Evolutionary conservation across 129 eudicot species (phyloP).

Genomic region (Flaveria ramosissima): DNA sequence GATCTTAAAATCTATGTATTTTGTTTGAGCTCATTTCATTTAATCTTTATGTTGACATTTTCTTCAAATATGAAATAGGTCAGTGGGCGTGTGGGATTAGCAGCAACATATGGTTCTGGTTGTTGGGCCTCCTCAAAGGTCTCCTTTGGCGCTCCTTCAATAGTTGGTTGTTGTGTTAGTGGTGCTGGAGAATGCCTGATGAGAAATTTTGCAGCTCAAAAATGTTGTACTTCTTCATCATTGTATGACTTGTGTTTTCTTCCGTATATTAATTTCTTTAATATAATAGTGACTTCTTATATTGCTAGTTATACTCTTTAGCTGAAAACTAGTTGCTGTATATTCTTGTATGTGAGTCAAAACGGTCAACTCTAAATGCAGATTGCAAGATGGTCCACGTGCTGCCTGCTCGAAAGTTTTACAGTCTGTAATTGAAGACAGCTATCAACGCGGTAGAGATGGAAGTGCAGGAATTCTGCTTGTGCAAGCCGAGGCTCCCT

Average conservation of each 20-base stretch:
- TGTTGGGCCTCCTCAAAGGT: constrained; percentile 92
- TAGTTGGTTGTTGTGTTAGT: constrained; percentile 84
- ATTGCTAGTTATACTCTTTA: constrained; percentile 5
- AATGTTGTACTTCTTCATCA: constrained; percentile 74
- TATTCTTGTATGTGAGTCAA: not conserved
- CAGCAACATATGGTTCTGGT: constrained; percentile 91
- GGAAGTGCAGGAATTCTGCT: constrained; percentile 80
- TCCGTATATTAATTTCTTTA: not conserved
- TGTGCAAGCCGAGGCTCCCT: constrained; percentile 79
- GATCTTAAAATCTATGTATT: not conserved
- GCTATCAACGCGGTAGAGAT: constrained; percentile 43
- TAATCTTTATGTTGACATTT: not conserved
- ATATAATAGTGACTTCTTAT: not conserved
- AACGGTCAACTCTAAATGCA: constrained; percentile 34
- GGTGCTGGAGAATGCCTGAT: constrained; percentile 95
- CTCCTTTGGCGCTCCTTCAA: constrained; percentile 55
- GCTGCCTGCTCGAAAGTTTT: constrained; percentile 69
- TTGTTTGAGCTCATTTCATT: not conserved
- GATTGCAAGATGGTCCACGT: constrained; percentile 83
- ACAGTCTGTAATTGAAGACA: constrained; percentile 40
- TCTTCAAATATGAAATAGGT: constrained; percentile 45
- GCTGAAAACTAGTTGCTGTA: not conserved
- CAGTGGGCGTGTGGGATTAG: constrained; percentile 94
- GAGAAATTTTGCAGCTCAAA: constrained; percentile 83
- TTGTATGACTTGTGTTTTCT: constrained; percentile 51